Conservation (phyloP, 2,329 filamentous ascomycete genomes). For the Talaromyces albobiverticillius region DNA sequence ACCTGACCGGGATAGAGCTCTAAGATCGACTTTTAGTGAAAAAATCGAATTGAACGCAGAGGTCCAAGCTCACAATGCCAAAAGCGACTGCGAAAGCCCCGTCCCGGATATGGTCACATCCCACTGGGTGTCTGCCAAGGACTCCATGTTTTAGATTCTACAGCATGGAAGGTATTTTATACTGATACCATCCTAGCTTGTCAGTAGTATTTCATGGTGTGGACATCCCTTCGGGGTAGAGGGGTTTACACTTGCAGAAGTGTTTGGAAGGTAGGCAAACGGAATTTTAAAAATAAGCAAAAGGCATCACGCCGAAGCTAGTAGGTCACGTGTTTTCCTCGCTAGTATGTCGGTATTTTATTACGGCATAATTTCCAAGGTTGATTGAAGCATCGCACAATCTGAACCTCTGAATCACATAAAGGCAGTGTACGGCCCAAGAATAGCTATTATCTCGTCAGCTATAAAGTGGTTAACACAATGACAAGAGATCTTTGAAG, state of each 20-base stretch:
- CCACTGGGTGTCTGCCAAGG: constrained; percentile 70
- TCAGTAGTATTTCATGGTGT: not conserved
- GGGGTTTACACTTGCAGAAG: not conserved
- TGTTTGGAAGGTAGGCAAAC: not conserved
- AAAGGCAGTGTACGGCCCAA: no score
- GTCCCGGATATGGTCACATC: constrained; percentile 78
- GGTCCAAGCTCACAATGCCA: constrained; percentile 63
- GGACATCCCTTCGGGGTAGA: not conserved
- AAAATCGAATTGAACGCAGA: constrained; percentile 33
- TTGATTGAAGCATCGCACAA: no score
- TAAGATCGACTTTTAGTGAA: constrained; percentile 60
- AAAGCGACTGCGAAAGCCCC: constrained; percentile 72
- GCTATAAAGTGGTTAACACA: no score
- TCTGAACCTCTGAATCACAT: no score
- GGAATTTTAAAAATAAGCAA: not conserved
- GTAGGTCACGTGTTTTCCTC: constrained; percentile 14
- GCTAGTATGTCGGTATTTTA: no score
- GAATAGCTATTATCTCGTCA: no score
- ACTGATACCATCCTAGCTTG: not conserved
- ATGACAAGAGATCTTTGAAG: no score
- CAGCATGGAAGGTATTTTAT: not conserved
- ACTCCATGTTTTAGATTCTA: constrained; percentile 59
- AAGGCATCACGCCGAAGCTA: not conserved
- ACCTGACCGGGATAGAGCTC: constrained; percentile 85
- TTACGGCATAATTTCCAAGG: no score